A percentile compares a stretch with the other conserved stretches of the same genome.
Evolutionary conservation across 1,139 yeast species (phyloP).

Genomic region (Taphrina flavorubra): DNA sequence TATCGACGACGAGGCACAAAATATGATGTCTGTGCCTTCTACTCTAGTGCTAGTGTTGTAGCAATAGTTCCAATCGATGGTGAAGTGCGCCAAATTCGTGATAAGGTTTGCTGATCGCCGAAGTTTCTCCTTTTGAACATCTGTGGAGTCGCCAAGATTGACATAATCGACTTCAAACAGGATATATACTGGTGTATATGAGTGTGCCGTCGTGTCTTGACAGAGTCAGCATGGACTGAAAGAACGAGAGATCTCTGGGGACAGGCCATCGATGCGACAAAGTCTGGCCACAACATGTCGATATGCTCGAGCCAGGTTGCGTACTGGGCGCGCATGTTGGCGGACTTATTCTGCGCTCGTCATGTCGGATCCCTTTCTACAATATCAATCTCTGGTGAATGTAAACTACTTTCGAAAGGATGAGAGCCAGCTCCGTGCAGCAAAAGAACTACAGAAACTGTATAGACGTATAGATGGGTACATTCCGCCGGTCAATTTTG

Average conservation of each 20-base stretch:
- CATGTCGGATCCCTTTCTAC: slow-evolving; percentile 67
- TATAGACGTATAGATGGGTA: slow-evolving; percentile 67
- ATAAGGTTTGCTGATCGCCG: slow-evolving; percentile 8
- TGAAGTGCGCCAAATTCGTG: slow-evolving; percentile 15
- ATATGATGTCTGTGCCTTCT: not conserved
- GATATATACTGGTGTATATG: too few species aligned
- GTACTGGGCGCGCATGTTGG: not conserved
- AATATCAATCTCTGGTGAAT: slow-evolving; percentile 63
- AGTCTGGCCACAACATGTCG: not conserved
- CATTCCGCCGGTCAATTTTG: slow-evolving; percentile 61
- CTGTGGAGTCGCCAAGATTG: slow-evolving; percentile 1
- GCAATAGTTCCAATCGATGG: not conserved
- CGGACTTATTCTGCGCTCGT: slow-evolving; percentile 49
- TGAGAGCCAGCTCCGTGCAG: slow-evolving; percentile 65
- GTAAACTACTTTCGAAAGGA: slow-evolving; percentile 63
- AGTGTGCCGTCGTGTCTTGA: too few species aligned
- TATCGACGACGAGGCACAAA: not conserved
- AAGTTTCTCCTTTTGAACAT: not conserved
- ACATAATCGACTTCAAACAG: slow-evolving; percentile 5
- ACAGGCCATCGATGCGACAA: not conserved
- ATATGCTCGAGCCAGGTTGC: not conserved
- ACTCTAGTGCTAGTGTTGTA: not conserved
- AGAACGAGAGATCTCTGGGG: too few species aligned
- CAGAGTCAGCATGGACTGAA: too few species aligned
- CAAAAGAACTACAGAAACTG: slow-evolving; percentile 67